A percentile compares a stretch with the other conserved stretches of the same genome.
Conservation (phyloP, 2,329 filamentous ascomycete genomes). For the Colletotrichum sublineola region DNA sequence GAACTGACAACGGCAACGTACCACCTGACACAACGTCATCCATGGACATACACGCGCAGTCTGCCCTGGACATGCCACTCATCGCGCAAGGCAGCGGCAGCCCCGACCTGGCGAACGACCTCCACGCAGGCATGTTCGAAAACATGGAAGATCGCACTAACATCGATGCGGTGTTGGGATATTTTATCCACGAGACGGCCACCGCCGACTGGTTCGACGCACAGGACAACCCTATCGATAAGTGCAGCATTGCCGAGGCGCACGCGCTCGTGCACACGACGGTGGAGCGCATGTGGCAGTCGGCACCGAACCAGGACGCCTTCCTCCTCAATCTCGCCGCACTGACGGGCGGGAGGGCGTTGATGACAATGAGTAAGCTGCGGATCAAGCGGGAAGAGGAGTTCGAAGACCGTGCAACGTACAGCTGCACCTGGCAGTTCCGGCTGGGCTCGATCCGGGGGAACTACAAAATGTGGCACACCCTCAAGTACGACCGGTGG, state of each 20-base stretch:
- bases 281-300: slow-evolving; percentile 65
- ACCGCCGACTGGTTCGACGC: slow-evolving; percentile 66
- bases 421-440: slow-evolving; percentile 68
- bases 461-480: slow-evolving; percentile 65
- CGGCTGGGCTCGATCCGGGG: slow-evolving; percentile 66
- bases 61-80: neutral
- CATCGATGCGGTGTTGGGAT: slow-evolving; percentile 67
- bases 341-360: slow-evolving; percentile 65
- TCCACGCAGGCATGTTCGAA: slow-evolving; percentile 46
- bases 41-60: slow-evolving; percentile 11
- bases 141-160: slow-evolving; percentile 64
- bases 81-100: neutral
- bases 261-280: slow-evolving; percentile 66
- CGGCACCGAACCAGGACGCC: slow-evolving; percentile 64
- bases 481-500: slow-evolving; percentile 60
- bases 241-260: slow-evolving; percentile 66
- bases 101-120: slow-evolving; percentile 17
- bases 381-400: slow-evolving; percentile 61
- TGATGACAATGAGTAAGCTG: slow-evolving; percentile 59
- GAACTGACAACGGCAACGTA: neutral
- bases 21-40: neutral
- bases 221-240: slow-evolving; percentile 57
- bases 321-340: slow-evolving; percentile 73
- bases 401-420: slow-evolving; percentile 58
- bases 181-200: slow-evolving; percentile 65